Base-by-base conservation (phyloP, 768 basidiomycete species). In the Rhizopogon vesiculosus region DNA sequence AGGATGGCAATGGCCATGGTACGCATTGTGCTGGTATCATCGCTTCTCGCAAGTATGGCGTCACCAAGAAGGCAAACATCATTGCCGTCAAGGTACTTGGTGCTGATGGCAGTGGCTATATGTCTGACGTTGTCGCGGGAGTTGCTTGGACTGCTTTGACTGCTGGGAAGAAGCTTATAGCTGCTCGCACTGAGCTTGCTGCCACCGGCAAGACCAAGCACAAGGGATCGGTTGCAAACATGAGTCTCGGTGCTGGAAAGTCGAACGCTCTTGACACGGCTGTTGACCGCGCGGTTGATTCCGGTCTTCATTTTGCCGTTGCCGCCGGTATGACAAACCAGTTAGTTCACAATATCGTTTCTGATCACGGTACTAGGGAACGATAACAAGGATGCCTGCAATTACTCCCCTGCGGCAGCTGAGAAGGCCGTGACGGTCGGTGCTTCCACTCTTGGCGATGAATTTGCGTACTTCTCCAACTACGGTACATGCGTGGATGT, bases 231-330 rank as follows among this genome's bases (percentile, higher is more conserved):
- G 93, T 95, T 53, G 91, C 88, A 49, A 96, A 96, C 79, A 97
- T 99, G 97, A 90, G 87, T 69, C 87, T 99, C 51, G 97, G 97
- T 60, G 97, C 97, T 64, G 92, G 93, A 56, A 96, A 95, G 76
- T 92, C 91, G 6, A 79, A 75, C 19, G 82, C 91, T 35, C 80
- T 98, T 51, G 93, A 99, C 59, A 78, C 80, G 22, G 84, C 87
- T 51, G 93, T 99, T 58, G 85, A 98, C 75, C 76, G 74, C 51
- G 93, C 97, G 45, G 92, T 96, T 53, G 79, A 83, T 7, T 58
- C 7, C 33, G 97, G 97, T 41, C 79, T 99, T 38, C 93, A 98
- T 78, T 97, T 98, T 62, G 91, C 96, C 59, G 97, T 99, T 57
- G 96, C 96, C 58, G 95, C 95, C 58, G 94, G 92, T 83, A 74